phyloP scores from a whole-genome alignment of 257 asterid genomes.

The Solanum dulcamara region DNA sequence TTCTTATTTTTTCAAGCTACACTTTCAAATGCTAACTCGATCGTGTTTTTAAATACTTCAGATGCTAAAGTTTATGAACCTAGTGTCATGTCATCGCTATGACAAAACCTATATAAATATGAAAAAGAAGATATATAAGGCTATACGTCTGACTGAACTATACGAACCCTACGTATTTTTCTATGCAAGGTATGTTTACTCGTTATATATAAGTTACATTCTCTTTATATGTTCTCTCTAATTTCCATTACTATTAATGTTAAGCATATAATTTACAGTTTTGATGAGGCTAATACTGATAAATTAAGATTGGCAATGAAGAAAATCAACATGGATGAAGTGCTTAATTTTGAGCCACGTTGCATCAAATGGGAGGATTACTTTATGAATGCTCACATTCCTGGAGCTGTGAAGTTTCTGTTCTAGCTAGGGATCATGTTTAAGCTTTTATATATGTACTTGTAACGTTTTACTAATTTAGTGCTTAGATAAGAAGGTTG shows the following conservation, averaged over 20 bases:
- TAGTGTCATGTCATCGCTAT: conserved; percentile 17
- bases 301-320: conserved; percentile 16
- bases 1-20: not conserved
- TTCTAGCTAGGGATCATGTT: conserved; percentile 9
- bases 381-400: conserved; percentile 36
- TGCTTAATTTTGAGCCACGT: conserved; percentile 33
- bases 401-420: conserved; percentile 33
- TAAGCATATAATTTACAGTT: conserved; percentile 8
- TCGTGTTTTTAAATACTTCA: not conserved
- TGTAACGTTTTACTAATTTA: no score
- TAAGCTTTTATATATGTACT: not conserved
- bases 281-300: conserved; percentile 49
- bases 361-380: conserved; percentile 49
- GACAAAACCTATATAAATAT: conserved; percentile 8
- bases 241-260: not conserved
- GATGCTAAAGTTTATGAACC: not conserved
- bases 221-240: not conserved
- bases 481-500: no score
- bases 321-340: conserved; percentile 11
- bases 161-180: conserved; percentile 42
- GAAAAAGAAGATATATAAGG: conserved; percentile 15
- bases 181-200: conserved; percentile 34
- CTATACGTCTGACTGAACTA: conserved; percentile 22
- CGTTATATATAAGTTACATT: no score
- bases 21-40: not conserved